These are phyloP conservation scores for Alternaria triticina DNA, from an alignment of 2,329 filamentous ascomycete species.

Conservation along the genomic window DNA sequence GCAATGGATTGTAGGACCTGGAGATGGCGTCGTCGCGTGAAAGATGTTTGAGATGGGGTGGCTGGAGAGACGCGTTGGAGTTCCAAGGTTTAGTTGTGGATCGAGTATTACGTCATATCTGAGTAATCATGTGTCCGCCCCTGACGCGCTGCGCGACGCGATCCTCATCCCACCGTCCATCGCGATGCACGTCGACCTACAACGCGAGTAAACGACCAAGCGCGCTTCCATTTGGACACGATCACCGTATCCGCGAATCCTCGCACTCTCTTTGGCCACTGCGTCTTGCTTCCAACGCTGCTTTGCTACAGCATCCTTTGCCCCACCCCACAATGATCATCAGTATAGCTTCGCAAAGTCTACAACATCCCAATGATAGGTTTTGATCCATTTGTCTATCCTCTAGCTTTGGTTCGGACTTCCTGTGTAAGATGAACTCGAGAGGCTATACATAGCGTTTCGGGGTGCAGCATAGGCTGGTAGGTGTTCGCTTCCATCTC, in stretches of 20 bases:
- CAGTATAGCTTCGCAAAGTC: not conserved
- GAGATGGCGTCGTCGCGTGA: not conserved
- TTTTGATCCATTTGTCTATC: not conserved
- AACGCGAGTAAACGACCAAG: not conserved
- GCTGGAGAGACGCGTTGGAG: not conserved
- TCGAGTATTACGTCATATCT: not conserved
- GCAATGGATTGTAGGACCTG: not conserved
- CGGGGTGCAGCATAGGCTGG: too few species aligned
- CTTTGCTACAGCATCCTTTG: not conserved
- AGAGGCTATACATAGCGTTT: not conserved
- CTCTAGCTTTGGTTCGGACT: not conserved
- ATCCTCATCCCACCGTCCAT: not conserved
- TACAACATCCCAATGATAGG: not conserved
- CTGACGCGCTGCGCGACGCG: not conserved
- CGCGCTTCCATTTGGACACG: rapidly evolving
- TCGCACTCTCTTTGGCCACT: not conserved
- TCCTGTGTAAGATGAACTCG: not conserved
- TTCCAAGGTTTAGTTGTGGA: not conserved
- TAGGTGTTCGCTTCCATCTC: not conserved
- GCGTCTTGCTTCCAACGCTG: not conserved
- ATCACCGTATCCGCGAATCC: rapidly evolving
- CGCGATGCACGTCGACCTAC: not conserved
- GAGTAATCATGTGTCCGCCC: not conserved
- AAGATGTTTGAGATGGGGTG: not conserved
- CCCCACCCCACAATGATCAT: not conserved